Evolutionary conservation across 2,329 filamentous ascomycete species (phyloP).

Genomic region (Diatrype stigma): DNA sequence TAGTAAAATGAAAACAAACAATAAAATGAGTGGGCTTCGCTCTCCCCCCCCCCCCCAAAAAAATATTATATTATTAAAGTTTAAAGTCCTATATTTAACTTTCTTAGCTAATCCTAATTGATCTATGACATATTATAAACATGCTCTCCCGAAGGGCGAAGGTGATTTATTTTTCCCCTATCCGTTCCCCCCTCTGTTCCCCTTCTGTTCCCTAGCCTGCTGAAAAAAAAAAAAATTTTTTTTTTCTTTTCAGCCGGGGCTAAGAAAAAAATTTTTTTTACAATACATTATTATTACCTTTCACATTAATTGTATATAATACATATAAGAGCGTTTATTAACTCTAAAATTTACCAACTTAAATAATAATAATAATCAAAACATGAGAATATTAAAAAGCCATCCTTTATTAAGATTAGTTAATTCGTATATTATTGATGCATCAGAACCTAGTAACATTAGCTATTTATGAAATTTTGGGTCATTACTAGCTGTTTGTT

Average conservation of each 20-base stretch:
- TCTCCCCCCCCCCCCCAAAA: too few species aligned
- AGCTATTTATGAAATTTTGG: constrained; percentile 9
- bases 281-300: constrained; percentile 7
- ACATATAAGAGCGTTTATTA: constrained; percentile 9
- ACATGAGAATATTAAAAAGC: constrained; percentile 14
- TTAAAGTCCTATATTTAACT: too few species aligned
- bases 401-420: constrained; percentile 7
- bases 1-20: too few species aligned
- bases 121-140: too few species aligned
- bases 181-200: neutral
- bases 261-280: constrained; percentile 1
- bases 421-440: constrained; percentile 8
- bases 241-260: too few species aligned
- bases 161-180: neutral
- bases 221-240: constrained; percentile 7
- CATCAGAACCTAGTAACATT: constrained; percentile 2
- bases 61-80: too few species aligned
- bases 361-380: constrained; percentile 11
- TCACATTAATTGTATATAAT: constrained; percentile 12
- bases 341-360: constrained; percentile 7
- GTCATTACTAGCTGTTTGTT: constrained; percentile 3
- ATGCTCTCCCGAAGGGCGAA: too few species aligned
- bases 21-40: too few species aligned
- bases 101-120: too few species aligned
- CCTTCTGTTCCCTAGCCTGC: neutral